A percentile compares a stretch with the other conserved stretches of the same genome.
phyloP scores from a whole-genome alignment of 2,329 filamentous ascomycete genomes.

The Rutstroemia sp. region DNA sequence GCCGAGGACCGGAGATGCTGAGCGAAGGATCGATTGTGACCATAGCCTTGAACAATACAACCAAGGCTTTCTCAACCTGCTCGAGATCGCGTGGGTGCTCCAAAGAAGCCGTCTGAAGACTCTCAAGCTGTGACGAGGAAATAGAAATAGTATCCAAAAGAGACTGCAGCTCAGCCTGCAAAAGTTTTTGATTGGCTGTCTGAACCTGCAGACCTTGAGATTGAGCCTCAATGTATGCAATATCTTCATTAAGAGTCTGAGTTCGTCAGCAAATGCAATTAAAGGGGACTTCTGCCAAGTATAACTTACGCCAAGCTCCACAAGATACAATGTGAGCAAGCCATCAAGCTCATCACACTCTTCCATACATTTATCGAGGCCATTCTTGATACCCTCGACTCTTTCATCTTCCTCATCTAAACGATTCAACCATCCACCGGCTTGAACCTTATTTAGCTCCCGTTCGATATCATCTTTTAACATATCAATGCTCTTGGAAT shows the following conservation, averaged over 20 bases:
- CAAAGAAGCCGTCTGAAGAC: constrained; percentile 66
- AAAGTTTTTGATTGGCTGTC: constrained; percentile 89
- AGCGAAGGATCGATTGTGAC: constrained; percentile 84
- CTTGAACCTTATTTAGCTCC: constrained; percentile 84
- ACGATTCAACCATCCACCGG: constrained; percentile 84
- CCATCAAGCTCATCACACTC: constrained; percentile 97
- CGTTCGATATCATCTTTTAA: constrained; percentile 78
- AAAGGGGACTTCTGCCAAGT: constrained; percentile 42
- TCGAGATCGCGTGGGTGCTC: constrained; percentile 64
- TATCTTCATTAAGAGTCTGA: constrained; percentile 88
- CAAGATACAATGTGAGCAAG: constrained; percentile 85
- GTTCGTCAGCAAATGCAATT: constrained; percentile 18
- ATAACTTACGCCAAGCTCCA: constrained; percentile 74
- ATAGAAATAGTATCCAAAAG: constrained; percentile 91
- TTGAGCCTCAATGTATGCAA: constrained; percentile 95
- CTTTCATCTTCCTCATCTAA: constrained; percentile 82
- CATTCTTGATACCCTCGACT: constrained; percentile 74
- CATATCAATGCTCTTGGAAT: constrained; percentile 68
- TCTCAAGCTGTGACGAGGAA: constrained; percentile 64
- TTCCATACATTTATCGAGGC: constrained; percentile 82
- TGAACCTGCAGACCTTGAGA: constrained; percentile 95
- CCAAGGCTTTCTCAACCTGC: constrained; percentile 69
- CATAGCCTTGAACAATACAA: constrained; percentile 86
- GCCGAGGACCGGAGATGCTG: constrained; percentile 36
- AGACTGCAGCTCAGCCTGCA: constrained; percentile 78